Percentiles rank a stretch among this genome's conserved stretches.
These are phyloP conservation scores for Mycocalia duriaeana DNA, from an alignment of 1,284 basidiomycete genomes.

Conservation along the genomic window DNA sequence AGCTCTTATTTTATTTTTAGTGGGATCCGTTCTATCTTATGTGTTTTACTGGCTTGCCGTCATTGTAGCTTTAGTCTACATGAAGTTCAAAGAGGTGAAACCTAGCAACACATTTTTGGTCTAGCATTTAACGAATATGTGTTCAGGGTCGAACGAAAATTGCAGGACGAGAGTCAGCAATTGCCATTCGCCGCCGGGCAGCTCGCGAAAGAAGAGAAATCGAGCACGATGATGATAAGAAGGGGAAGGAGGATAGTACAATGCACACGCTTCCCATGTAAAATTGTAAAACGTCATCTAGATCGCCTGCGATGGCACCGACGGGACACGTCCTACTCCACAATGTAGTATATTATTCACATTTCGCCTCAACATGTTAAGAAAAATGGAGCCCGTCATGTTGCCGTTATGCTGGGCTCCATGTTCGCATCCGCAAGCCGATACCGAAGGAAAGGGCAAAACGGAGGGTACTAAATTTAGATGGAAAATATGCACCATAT, in stretches of 20 bases:
- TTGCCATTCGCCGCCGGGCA: conserved; percentile 23
- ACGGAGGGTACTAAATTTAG: no score
- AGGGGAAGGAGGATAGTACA: not conserved
- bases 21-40: conserved; percentile 70
- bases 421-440: no score
- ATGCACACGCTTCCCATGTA: no score
- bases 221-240: not conserved
- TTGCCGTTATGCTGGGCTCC: no score
- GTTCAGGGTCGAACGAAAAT: conserved; percentile 33
- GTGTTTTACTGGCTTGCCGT: conserved; percentile 80
- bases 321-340: no score
- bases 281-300: no score
- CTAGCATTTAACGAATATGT: not conserved
- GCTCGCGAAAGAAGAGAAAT: conserved; percentile 17
- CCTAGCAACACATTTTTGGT: not conserved
- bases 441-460: no score
- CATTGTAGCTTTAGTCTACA: conserved; percentile 54
- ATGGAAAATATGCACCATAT: no score
- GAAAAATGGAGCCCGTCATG: no score
- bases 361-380: no score
- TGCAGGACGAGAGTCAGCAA: conserved; percentile 33
- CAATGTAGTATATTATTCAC: no score
- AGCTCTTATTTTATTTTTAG: conserved; percentile 17
- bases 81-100: conserved; percentile 64
- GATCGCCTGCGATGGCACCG: no score